Base-by-base conservation (phyloP, 2,329 filamentous ascomycete genomes). In the Hymenoscyphus fructigenus region DNA sequence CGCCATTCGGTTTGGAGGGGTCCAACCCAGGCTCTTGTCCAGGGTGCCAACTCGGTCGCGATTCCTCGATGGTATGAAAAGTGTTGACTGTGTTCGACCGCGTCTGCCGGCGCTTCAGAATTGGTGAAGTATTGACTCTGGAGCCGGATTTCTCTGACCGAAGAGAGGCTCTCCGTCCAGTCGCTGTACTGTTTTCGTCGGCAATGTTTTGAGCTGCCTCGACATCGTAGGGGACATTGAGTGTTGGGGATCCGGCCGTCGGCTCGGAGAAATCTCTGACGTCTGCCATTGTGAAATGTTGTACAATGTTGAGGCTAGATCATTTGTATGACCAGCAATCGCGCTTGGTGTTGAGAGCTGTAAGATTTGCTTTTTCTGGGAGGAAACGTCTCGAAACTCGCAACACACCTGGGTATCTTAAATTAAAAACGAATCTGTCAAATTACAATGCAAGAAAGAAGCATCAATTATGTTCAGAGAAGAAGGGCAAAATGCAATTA, bases 1-100 rank as follows among this genome's bases (percentile, higher is more conserved):
- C 85, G 44, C 86, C 88, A 71, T 90, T 88, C 0, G 86, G 81
- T 66, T 88, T 87, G 57, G 81, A 81, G 1, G 89, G 88, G 69
- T 92, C 89, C 67, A 91, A 85, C 1, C 90, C 90, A 0, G 90
- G 90, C 72, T 92, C 90, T 7, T 85, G 82, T n/a, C 86, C 86
- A 3, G 86, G 83, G 34, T 81, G 80, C 83, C 84, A 86, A 63
- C 81, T 69, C 26, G 74, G 74, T 57, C 68, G 67, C 6, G 64
- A 62, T 9, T 60, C 58, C 36, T 75, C 69, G 10, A 75, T 65
- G 1, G 73, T 71, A 6, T 62, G 60, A 55, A 74, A 71, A 2
- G 67, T 66, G 20, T 68, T 62, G 5, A 64, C 63, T 2, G 70
- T 74, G 26, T 70, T 71, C 3, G 67, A 62, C 62, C 72, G 69